Evolutionary conservation across 1,284 basidiomycete genomes (phyloP).

Genomic region (Cryptococcus sp.): DNA sequence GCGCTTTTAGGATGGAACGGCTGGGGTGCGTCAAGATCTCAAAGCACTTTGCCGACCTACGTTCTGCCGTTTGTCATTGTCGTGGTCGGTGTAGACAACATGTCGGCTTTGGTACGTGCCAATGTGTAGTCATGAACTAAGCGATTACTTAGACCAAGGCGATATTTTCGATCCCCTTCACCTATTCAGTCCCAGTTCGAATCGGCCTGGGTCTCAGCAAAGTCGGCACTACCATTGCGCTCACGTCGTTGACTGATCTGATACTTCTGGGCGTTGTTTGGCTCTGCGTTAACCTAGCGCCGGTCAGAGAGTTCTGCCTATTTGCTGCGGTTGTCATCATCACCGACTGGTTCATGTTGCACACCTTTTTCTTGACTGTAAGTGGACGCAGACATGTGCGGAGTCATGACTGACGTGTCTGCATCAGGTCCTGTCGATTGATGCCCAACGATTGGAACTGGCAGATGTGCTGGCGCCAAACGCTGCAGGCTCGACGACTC

Average conservation of each 20-base stretch:
- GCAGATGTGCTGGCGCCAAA: constrained; percentile 46
- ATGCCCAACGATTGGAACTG: constrained; percentile 59
- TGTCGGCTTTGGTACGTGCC: constrained; percentile 80
- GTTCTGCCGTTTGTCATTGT: constrained; percentile 90
- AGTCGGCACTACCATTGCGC: constrained; percentile 85
- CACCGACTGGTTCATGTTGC: constrained; percentile 80
- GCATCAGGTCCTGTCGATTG: constrained; percentile 56
- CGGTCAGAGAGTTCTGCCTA: constrained; percentile 88
- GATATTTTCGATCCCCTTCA: constrained; percentile 84
- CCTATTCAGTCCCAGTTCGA: constrained; percentile 85
- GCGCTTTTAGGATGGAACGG: constrained; percentile 50
- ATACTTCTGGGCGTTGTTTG: constrained; percentile 76
- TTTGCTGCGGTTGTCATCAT: constrained; percentile 93
- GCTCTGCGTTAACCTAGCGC: constrained; percentile 68
- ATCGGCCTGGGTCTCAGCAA: constrained; percentile 84
- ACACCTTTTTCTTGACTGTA: constrained; percentile 60
- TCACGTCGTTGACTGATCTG: constrained; percentile 88
- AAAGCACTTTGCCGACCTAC: constrained; percentile 54
- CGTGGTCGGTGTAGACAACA: constrained; percentile 95
- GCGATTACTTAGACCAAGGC: constrained; percentile 68
- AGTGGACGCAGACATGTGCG: constrained; percentile 10
- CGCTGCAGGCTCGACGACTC: constrained; percentile 8
- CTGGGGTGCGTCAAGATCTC: constrained; percentile 34
- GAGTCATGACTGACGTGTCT: constrained; percentile 1
- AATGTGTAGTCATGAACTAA: not conserved